phyloP scores from a whole-genome alignment of 1,284 basidiomycete genomes.

The Chalciporus sp. region DNA sequence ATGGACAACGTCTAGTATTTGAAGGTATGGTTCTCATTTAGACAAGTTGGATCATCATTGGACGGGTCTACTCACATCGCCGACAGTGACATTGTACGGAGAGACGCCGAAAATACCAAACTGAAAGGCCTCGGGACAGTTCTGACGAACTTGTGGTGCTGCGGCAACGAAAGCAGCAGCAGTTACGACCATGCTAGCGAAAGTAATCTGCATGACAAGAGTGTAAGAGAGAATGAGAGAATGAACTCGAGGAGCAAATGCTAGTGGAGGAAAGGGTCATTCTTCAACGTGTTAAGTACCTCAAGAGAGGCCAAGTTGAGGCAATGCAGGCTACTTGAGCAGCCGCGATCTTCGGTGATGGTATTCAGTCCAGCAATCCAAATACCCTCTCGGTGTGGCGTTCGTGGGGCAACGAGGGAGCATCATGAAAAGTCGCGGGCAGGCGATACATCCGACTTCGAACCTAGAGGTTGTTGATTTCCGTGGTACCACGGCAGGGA shows the following conservation, averaged over 20 bases:
- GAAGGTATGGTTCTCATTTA: no score
- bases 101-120: slow-evolving; percentile 23
- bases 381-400: no score
- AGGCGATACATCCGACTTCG: no score
- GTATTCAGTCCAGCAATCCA: no score
- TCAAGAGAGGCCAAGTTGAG: no score
- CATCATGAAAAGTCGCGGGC: not conserved
- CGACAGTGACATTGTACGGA: slow-evolving; percentile 26
- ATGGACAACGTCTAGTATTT: slow-evolving; percentile 24
- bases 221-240: not conserved
- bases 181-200: slow-evolving; percentile 9
- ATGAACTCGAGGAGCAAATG: no score
- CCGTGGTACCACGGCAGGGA: no score
- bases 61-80: slow-evolving; percentile 24
- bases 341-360: not conserved
- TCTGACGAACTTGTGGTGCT: slow-evolving; percentile 15
- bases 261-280: no score
- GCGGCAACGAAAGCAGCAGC: slow-evolving; percentile 7
- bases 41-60: not conserved
- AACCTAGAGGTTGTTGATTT: no score
- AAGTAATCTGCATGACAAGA: slow-evolving; percentile 21
- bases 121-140: slow-evolving; percentile 24
- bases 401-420: not conserved
- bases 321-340: no score
- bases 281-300: no score